Evolutionary conservation across 2,329 filamentous ascomycete genomes (phyloP).

Genomic region (Epichloe sylvatica): DNA sequence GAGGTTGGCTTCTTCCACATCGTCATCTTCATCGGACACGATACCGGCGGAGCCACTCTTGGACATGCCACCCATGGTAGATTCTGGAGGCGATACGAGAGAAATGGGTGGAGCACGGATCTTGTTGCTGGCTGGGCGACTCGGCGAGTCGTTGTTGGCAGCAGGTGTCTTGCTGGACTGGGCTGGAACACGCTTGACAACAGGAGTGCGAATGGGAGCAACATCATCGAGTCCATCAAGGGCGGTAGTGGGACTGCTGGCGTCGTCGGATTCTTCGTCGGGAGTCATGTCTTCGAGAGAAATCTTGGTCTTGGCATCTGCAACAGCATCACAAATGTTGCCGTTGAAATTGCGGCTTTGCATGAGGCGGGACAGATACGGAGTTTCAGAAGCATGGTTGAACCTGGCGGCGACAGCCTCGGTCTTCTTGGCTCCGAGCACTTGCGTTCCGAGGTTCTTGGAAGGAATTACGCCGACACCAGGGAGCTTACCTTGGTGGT

Average conservation of each 20-base stretch:
- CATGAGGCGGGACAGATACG: conserved; percentile 54
- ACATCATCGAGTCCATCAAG: conserved; percentile 7
- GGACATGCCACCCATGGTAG: conserved; percentile 8
- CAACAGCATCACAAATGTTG: conserved; percentile 44
- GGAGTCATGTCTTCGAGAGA: conserved; percentile 36
- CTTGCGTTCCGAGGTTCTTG: conserved; percentile 11
- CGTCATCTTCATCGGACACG: conserved; percentile 32
- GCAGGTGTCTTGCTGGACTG: conserved; percentile 39
- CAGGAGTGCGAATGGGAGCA: conserved; percentile 20
- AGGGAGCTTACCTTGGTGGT: conserved; percentile 35
- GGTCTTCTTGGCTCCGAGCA: not conserved
- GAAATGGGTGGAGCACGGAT: conserved; percentile 27
- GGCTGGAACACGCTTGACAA: conserved; percentile 44
- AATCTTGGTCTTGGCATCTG: conserved; percentile 42
- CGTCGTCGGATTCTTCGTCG: conserved; percentile 39
- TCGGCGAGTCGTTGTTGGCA: conserved; percentile 21
- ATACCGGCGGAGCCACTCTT: conserved; percentile 11
- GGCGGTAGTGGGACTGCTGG: conserved; percentile 8
- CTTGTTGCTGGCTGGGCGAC: conserved; percentile 45
- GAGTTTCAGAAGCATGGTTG: conserved; percentile 42
- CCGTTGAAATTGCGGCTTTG: conserved; percentile 45
- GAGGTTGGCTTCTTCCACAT: conserved; percentile 45
- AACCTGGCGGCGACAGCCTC: conserved; percentile 20
- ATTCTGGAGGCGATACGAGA: conserved; percentile 24
- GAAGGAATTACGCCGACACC: conserved; percentile 32